Base-by-base conservation (phyloP, 306 rosid genomes). In the Rosa persica region DNA sequence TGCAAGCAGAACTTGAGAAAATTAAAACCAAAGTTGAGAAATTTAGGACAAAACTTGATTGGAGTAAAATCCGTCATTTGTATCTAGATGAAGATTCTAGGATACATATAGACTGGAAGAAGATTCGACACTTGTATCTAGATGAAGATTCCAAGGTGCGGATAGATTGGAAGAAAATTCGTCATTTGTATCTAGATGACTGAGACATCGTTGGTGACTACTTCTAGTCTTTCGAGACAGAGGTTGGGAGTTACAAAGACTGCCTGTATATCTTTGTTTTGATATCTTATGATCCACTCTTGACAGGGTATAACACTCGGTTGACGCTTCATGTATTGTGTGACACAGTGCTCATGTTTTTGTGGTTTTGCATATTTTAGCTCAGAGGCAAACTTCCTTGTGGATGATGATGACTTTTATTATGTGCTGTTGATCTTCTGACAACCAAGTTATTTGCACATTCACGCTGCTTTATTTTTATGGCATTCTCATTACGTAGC, bases 141-240 rank as follows among this genome's bases (percentile, higher is more conserved):
- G 72, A 39, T 20, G 48, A 34, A 47, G 58, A 75, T 69, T 55
- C 79, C n/a, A 80, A 85, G 54, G 61, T 13, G 2, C 16, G 10
- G 38, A 40, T 87, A 51, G 72, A 80, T 23, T 93, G 96, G 96
- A 84, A 81, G 80, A 83, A 82, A 86, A 89, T 92, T 80, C 86
- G 94, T n/a, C 90, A 88, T 82, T 52, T 87, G 75, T 94, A 96
- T 97, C 78, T 87, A 69, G 88, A 61, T 5, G 27, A 79, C 11
- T 82, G 74, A 70, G 70, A 61, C 36, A 39, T 51, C 27, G 15
- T 10, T 27, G 42, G 13, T 15, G 20, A 6, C 68, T 30, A 5
- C 68, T 8, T 60, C 20, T 2, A 30, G 68, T 8, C 30, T 23
- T 36, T 52, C 8, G 23, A 58, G 65, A 22, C 7, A 17, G 57